phyloP scores from a whole-genome alignment of 805 yeast genomes.

The Lachancea sp. region DNA sequence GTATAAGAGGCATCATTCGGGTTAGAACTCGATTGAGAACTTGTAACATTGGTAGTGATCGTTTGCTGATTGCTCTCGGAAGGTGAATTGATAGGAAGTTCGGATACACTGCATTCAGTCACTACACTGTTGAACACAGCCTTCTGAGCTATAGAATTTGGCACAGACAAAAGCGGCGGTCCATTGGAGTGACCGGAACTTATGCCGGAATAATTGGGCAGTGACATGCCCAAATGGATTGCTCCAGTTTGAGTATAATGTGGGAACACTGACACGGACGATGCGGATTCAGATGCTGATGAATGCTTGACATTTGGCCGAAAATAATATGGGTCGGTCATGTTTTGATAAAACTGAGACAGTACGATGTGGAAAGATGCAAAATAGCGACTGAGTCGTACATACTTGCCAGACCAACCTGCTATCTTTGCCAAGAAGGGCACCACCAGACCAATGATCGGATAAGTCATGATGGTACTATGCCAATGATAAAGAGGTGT shows the following conservation, averaged over 20 bases:
- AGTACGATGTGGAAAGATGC: conserved; percentile 29
- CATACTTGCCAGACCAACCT: conserved; percentile 14
- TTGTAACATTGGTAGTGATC: conserved; percentile 18
- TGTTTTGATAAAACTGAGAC: conserved; percentile 19
- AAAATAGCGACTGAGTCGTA: conserved; percentile 17
- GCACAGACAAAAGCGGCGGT: conserved; percentile 6
- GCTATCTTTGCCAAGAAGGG: conserved; percentile 1
- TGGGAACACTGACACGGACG: conserved; percentile 4
- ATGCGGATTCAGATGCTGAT: background rate
- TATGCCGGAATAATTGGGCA: conserved; percentile 2
- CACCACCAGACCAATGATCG: background rate
- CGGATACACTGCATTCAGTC: conserved; percentile 19
- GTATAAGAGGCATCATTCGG: conserved; percentile 1
- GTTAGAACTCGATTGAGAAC: background rate
- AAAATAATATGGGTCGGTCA: conserved; percentile 9
- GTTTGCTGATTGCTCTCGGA: conserved; percentile 23
- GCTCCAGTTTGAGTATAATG: background rate
- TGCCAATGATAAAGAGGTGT: conserved; percentile 4
- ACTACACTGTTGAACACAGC: conserved; percentile 23
- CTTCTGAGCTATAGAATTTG: conserved; percentile 3
- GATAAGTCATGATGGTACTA: conserved; percentile 1
- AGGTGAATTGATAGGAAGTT: conserved; percentile 21
- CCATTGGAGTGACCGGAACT: conserved; percentile 2
- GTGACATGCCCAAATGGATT: background rate
- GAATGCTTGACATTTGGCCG: background rate